Percentiles rank a stretch among this genome's conserved stretches.
Evolutionary conservation across 805 yeast species (phyloP).

Genomic region (Cyberlindnera veronae): DNA sequence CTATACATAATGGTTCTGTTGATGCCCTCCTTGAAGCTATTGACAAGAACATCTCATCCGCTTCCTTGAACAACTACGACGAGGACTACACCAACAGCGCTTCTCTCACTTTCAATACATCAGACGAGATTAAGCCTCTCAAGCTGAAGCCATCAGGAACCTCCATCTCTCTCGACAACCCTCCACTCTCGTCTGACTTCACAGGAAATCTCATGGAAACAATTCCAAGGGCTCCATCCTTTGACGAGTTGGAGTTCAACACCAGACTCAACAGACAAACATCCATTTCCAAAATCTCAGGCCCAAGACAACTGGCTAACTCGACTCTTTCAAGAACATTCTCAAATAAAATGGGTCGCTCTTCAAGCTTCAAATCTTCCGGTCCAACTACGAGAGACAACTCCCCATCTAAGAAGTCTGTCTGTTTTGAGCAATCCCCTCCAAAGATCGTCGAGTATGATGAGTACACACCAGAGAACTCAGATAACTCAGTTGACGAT

Average conservation of each 20-base stretch:
- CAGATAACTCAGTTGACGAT: constrained; percentile 22
- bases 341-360: constrained; percentile 18
- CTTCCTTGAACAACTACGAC: constrained; percentile 13
- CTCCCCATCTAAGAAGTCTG: constrained; percentile 36
- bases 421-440: constrained; percentile 37
- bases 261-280: constrained; percentile 28
- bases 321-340: constrained; percentile 21
- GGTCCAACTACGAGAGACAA: constrained; percentile 21
- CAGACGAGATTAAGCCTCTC: constrained; percentile 27
- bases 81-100: constrained; percentile 7
- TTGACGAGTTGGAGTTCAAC: constrained; percentile 33
- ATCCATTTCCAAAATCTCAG: constrained; percentile 27
- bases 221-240: constrained; percentile 27
- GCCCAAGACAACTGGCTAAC: constrained; percentile 28
- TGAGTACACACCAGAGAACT: constrained; percentile 24
- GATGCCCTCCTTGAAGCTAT: constrained; percentile 35
- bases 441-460: constrained; percentile 37
- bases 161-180: background rate
- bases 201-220: constrained; percentile 19
- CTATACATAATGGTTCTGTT: constrained; percentile 30
- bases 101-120: constrained; percentile 17
- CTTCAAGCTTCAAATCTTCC: constrained; percentile 13
- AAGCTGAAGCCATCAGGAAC: constrained; percentile 19
- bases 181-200: background rate
- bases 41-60: constrained; percentile 25